Conservation (phyloP, 1,284 basidiomycete species). For the Sphagnurus paluster region DNA sequence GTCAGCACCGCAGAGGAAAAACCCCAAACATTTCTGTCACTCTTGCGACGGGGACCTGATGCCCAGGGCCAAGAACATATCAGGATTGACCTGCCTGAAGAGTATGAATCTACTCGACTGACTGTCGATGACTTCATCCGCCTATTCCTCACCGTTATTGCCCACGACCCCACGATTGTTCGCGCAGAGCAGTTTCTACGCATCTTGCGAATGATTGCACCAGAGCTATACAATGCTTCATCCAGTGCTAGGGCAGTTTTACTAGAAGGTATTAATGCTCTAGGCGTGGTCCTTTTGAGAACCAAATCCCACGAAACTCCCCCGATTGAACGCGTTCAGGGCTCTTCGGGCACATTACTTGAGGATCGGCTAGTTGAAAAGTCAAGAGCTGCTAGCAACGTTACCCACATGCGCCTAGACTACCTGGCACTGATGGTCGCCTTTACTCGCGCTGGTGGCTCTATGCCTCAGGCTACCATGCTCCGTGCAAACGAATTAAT, state of each 20-base stretch:
- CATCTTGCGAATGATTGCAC: conserved; percentile 59
- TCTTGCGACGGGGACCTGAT: conserved; percentile 48
- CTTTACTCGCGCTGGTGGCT: conserved; percentile 59
- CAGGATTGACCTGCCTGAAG: conserved; percentile 53
- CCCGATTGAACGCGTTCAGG: conserved; percentile 29
- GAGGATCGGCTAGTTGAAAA: conserved; percentile 41
- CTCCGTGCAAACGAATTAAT: conserved; percentile 60
- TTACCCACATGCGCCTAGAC: conserved; percentile 59
- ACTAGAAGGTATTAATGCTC: conserved; percentile 66
- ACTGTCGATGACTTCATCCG: conserved; percentile 69
- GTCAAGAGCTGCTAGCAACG: conserved; percentile 52
- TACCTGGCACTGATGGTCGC: conserved; percentile 62
- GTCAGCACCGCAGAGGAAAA: conserved; percentile 68
- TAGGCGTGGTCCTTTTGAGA: conserved; percentile 58
- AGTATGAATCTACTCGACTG: conserved; percentile 61
- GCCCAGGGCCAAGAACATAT: conserved; percentile 37
- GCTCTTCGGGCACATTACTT: conserved; percentile 26
- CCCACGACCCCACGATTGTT: conserved; percentile 66
- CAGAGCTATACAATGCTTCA: conserved; percentile 58
- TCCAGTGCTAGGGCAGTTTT: conserved; percentile 53
- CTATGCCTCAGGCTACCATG: conserved; percentile 45
- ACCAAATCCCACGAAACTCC: conserved; percentile 43
- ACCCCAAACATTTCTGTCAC: conserved; percentile 61
- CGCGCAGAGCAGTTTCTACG: conserved; percentile 71
- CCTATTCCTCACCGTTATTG: conserved; percentile 78